phyloP scores from a whole-genome alignment of 2,329 filamentous ascomycete genomes.

The Aspergillus bombycis region DNA sequence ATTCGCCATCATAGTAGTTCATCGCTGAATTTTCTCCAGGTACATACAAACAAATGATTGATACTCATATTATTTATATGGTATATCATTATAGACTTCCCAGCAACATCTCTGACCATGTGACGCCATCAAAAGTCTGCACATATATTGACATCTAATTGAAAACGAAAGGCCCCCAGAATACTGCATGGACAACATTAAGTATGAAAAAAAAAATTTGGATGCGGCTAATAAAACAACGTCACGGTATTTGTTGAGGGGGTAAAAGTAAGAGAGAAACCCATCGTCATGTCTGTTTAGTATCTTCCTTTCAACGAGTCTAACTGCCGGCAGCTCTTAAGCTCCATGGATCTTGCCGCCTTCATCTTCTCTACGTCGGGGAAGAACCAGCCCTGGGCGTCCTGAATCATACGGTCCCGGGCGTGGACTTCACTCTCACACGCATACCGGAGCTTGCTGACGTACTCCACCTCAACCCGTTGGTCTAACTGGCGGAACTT shows the following conservation, averaged over 20 bases:
- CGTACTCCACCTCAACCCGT: constrained; percentile 72
- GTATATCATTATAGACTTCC: not conserved
- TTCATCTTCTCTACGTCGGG: constrained; percentile 79
- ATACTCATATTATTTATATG: not conserved
- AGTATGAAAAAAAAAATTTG: constrained; percentile 11
- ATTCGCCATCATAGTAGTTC: too few relatives aligned
- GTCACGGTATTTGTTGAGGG: not conserved
- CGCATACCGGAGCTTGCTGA: constrained; percentile 67
- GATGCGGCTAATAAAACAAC: constrained; percentile 8
- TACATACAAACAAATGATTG: not conserved
- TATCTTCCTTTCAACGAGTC: constrained; percentile 51
- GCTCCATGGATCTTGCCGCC: constrained; percentile 64
- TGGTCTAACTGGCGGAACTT: constrained; percentile 77
- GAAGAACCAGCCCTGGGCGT: constrained; percentile 86
- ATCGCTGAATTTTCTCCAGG: not conserved
- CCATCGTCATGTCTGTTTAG: constrained; percentile 24
- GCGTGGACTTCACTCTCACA: constrained; percentile 75
- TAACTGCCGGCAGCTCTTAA: constrained; percentile 62
- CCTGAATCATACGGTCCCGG: constrained; percentile 70
- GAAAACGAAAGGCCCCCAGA: constrained; percentile 6
- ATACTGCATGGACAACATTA: constrained; percentile 12
- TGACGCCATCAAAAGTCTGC: constrained; percentile 18
- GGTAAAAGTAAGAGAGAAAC: not conserved
- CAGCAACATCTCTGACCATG: constrained; percentile 15
- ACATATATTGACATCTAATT: constrained; percentile 21